A percentile compares a stretch with the other conserved stretches of the same genome.
These are phyloP conservation scores for Fusarium continuum DNA, from an alignment of 2,329 filamentous ascomycete species.

Conservation along the genomic window DNA sequence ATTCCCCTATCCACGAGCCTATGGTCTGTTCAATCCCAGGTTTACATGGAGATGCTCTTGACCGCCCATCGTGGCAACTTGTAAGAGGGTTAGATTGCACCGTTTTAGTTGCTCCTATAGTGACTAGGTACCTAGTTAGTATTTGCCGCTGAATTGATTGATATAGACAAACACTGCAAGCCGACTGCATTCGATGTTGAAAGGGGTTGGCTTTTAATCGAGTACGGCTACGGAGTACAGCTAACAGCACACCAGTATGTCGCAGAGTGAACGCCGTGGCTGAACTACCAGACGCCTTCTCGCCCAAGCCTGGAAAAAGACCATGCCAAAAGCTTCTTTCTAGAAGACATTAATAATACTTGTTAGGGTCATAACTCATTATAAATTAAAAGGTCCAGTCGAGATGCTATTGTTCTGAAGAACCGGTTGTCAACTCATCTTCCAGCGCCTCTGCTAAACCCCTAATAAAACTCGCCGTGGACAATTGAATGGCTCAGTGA, in stretches of 20 bases:
- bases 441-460: not conserved
- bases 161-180: not conserved
- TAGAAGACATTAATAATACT: not conserved
- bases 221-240: not conserved
- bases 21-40: not conserved
- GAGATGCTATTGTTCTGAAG: not conserved
- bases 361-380: not conserved
- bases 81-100: not conserved
- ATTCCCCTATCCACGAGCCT: constrained; percentile 13
- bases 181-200: not conserved
- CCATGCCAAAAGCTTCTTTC: constrained; percentile 20
- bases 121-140: too few species aligned
- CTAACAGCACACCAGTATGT: constrained; percentile 11
- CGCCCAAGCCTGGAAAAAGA: not conserved
- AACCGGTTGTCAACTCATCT: not conserved
- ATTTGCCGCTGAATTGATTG: not conserved
- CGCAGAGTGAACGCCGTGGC: constrained; percentile 29
- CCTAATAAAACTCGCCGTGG: not conserved
- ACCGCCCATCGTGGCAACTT: constrained; percentile 2
- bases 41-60: not conserved
- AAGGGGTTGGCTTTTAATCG: constrained; percentile 5
- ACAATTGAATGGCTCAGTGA: constrained; percentile 1
- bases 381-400: not conserved
- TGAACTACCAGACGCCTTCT: constrained; percentile 21
- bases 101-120: constrained; percentile 1